A percentile compares a stretch with the other conserved stretches of the same genome.
Conservation (phyloP, 208 protist species). For the Leishmania braziliensis region DNA sequence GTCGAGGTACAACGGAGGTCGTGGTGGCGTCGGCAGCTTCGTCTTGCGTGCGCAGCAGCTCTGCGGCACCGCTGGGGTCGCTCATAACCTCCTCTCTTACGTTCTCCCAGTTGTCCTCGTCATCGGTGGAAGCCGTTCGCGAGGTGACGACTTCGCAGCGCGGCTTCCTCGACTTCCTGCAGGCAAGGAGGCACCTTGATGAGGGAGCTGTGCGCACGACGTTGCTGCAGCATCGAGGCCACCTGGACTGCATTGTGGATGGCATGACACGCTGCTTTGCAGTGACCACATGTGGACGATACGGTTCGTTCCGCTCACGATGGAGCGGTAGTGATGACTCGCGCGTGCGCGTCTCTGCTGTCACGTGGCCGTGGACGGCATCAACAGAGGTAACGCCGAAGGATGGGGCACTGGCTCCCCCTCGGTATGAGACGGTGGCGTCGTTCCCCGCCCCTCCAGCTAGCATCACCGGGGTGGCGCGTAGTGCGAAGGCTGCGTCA, state of each 20-base stretch:
- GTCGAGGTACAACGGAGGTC: background rate
- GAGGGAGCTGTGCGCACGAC: background rate
- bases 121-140: constrained; percentile 23
- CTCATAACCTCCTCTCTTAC: background rate
- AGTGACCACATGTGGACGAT: background rate
- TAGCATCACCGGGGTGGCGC: background rate
- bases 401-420: background rate
- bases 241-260: constrained; percentile 5
- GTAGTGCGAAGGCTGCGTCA: background rate
- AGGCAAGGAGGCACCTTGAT: background rate
- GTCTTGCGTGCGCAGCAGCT: background rate
- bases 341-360: constrained; percentile 23
- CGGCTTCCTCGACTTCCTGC: constrained; percentile 22
- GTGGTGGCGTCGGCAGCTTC: background rate
- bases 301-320: background rate
- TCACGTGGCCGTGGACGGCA: constrained; percentile 25
- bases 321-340: background rate
- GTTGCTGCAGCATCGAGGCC: constrained; percentile 11
- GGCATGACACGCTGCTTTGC: background rate
- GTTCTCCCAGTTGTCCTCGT: background rate
- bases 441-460: background rate
- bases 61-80: background rate
- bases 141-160: constrained; percentile 28
- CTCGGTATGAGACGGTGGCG: background rate
- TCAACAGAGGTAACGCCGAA: background rate